These are phyloP conservation scores for Pisolithus microcarpus DNA, from an alignment of 768 basidiomycete species.

Conservation along the genomic window DNA sequence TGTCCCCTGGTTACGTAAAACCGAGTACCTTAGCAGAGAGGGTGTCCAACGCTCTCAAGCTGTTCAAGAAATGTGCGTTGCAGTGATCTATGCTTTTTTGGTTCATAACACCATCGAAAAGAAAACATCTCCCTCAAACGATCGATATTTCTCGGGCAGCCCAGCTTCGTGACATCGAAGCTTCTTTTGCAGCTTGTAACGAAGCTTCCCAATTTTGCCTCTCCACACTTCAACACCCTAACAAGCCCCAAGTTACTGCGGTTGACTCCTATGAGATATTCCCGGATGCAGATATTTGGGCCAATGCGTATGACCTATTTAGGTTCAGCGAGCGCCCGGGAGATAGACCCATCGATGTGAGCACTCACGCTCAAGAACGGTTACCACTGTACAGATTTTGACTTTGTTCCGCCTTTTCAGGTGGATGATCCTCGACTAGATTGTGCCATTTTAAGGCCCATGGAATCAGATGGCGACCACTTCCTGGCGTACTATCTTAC, in stretches of 20 bases:
- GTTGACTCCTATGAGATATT: conserved; percentile 77
- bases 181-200: conserved; percentile 53
- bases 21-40: conserved; percentile 77
- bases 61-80: conserved; percentile 50
- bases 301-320: conserved; percentile 84
- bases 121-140: conserved; percentile 41
- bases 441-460: conserved; percentile 79
- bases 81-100: background rate
- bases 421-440: conserved; percentile 74
- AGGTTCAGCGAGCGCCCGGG: conserved; percentile 81
- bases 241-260: conserved; percentile 66
- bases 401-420: conserved; percentile 27
- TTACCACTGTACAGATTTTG: background rate
- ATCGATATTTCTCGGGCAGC: conserved; percentile 72
- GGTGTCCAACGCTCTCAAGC: conserved; percentile 38
- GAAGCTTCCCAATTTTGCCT: conserved; percentile 58
- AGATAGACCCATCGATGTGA: conserved; percentile 63
- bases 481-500: conserved; percentile 84
- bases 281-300: conserved; percentile 82
- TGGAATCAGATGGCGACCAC: conserved; percentile 84
- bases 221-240: conserved; percentile 61
- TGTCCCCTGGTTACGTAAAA: conserved; percentile 89
- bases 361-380: conserved; percentile 14
- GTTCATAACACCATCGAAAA: conserved; percentile 15
- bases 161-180: conserved; percentile 72